Conservation (phyloP, 2,329 filamentous ascomycete genomes). For the Tolypocladium tundrense region DNA sequence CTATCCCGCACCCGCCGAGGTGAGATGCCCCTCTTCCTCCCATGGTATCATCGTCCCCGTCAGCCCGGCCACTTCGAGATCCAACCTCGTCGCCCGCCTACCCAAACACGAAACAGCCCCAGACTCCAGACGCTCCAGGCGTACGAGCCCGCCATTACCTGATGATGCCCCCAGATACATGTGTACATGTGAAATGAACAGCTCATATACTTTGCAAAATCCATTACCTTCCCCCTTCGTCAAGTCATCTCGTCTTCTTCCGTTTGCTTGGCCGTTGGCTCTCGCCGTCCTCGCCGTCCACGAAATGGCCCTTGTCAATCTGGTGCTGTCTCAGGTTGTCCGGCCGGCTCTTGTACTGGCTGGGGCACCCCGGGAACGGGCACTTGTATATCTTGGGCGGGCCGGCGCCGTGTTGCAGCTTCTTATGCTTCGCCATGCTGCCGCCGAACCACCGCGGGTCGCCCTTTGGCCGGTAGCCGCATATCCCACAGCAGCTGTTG, state of each 20-base stretch:
- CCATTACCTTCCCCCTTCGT: background rate
- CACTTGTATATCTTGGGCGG: constrained; percentile 43
- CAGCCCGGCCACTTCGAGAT: background rate
- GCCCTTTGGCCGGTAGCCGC: constrained; percentile 45
- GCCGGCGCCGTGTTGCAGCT: constrained; percentile 38
- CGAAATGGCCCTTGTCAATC: constrained; percentile 44
- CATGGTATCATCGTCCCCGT: background rate
- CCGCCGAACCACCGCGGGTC: constrained; percentile 49
- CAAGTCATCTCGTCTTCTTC: constrained; percentile 26
- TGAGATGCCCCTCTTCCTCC: background rate
- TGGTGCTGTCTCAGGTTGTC: constrained; percentile 48
- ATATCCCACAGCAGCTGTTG: constrained; percentile 37
- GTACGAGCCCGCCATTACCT: background rate
- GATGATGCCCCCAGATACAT: background rate
- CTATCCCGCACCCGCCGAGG: background rate
- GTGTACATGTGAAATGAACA: background rate
- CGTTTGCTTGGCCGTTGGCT: constrained; percentile 33
- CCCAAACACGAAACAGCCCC: background rate
- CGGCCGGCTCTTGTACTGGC: constrained; percentile 43
- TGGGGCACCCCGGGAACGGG: constrained; percentile 41
- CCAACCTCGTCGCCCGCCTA: background rate
- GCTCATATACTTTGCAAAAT: background rate
- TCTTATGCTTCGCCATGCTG: constrained; percentile 49
- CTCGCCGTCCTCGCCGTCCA: constrained; percentile 28
- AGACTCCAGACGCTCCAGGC: background rate